These are phyloP conservation scores for Leccinum barrowsii DNA, from an alignment of 768 basidiomycete species.

Conservation along the genomic window DNA sequence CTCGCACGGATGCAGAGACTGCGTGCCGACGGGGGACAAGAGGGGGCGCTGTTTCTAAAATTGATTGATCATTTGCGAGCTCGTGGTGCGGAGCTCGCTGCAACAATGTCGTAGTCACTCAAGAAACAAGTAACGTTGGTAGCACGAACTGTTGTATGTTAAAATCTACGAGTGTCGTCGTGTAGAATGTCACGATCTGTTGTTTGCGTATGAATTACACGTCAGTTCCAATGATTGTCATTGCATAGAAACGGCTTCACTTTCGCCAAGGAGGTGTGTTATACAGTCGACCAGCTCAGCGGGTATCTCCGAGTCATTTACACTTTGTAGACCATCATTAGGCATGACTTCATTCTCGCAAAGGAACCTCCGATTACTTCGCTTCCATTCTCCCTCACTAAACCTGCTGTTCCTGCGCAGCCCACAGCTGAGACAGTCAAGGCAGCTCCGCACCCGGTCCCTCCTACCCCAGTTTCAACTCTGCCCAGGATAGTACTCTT, in stretches of 20 bases:
- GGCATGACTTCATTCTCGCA: constrained; percentile 40
- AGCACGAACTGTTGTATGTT: not conserved
- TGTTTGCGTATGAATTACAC: not conserved
- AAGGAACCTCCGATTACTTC: constrained; percentile 64
- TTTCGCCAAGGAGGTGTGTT: constrained; percentile 59
- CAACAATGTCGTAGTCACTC: too few species aligned
- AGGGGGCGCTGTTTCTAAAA: too few species aligned
- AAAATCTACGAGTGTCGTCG: not conserved
- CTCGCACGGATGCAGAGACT: too few species aligned
- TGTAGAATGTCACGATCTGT: not conserved
- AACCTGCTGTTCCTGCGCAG: constrained; percentile 20
- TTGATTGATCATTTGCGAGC: too few species aligned
- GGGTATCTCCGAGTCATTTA: constrained; percentile 3
- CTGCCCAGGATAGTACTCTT: constrained; percentile 22
- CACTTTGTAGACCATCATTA: constrained; percentile 30
- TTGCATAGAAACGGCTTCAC: constrained; percentile 43
- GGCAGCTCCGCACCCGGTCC: constrained; percentile 11
- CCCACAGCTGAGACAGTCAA: constrained; percentile 13
- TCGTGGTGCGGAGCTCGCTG: too few species aligned
- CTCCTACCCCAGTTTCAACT: constrained; percentile 11
- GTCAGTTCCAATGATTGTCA: not conserved
- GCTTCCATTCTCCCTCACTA: constrained; percentile 64
- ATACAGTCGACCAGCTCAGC: not conserved
- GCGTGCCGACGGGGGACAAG: too few species aligned
- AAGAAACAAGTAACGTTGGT: too few species aligned